These are phyloP conservation scores for Botrytis fabae DNA, from an alignment of 2,329 filamentous ascomycete genomes.

Conservation along the genomic window DNA sequence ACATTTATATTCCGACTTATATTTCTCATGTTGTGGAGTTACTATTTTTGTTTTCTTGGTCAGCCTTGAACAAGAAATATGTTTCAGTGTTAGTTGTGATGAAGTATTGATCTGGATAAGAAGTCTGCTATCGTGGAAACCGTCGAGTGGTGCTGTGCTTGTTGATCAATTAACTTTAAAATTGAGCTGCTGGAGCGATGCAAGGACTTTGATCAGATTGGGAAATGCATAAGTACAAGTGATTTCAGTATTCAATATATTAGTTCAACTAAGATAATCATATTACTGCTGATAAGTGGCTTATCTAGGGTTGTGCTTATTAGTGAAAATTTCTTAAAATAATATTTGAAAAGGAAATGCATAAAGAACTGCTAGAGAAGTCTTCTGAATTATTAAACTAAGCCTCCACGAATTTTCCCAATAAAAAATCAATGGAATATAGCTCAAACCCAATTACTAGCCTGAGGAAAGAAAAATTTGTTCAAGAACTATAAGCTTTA, in stretches of 20 bases:
- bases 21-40: background rate
- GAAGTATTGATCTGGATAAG: accelerated
- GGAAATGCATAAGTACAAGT: background rate
- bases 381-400: no score
- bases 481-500: background rate
- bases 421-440: background rate
- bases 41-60: background rate
- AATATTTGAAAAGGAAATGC: background rate
- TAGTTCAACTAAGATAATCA: background rate
- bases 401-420: background rate
- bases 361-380: background rate
- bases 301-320: background rate
- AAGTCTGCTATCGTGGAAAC: no score
- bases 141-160: background rate
- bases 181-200: background rate
- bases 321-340: background rate
- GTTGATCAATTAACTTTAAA: background rate
- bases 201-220: background rate
- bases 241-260: background rate
- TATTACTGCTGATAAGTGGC: background rate
- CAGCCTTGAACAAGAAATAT: no score
- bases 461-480: background rate
- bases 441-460: background rate
- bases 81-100: accelerated
- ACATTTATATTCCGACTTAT: accelerated